Conservation (phyloP, 1,284 basidiomycete genomes). For the Stygiomarasmius scandens region DNA sequence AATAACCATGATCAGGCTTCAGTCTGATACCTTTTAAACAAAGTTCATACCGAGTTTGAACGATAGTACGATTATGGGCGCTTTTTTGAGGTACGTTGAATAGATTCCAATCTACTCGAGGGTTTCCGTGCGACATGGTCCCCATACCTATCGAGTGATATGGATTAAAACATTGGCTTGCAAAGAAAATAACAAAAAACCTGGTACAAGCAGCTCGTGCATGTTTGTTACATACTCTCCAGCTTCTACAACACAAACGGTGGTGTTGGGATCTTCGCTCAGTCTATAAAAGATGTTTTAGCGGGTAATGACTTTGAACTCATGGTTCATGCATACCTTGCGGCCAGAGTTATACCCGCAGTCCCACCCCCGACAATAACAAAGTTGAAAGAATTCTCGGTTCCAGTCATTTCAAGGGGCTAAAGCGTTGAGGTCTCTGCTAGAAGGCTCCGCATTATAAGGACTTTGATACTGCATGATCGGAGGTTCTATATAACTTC, state of each 20-base stretch:
- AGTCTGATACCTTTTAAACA: too few species aligned
- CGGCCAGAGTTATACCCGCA: conserved; percentile 6
- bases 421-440: too few species aligned
- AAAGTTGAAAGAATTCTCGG: conserved; percentile 11
- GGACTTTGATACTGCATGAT: too few species aligned
- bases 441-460: too few species aligned
- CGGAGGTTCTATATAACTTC: too few species aligned
- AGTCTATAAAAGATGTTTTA: conserved; percentile 5
- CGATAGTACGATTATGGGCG: too few species aligned
- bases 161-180: background rate
- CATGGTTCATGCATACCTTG: too few species aligned
- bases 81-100: too few species aligned
- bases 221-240: conserved; percentile 4
- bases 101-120: too few species aligned
- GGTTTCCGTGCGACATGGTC: background rate
- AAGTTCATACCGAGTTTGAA: too few species aligned
- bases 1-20: too few species aligned
- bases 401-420: too few species aligned
- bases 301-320: background rate
- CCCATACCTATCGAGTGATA: background rate
- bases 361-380: conserved; percentile 9
- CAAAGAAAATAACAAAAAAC: background rate
- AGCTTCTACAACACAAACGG: conserved; percentile 12
- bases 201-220: conserved; percentile 4
- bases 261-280: conserved; percentile 9